phyloP scores from a whole-genome alignment of 2,329 filamentous ascomycete genomes.

The Tolypocladium nubicola region DNA sequence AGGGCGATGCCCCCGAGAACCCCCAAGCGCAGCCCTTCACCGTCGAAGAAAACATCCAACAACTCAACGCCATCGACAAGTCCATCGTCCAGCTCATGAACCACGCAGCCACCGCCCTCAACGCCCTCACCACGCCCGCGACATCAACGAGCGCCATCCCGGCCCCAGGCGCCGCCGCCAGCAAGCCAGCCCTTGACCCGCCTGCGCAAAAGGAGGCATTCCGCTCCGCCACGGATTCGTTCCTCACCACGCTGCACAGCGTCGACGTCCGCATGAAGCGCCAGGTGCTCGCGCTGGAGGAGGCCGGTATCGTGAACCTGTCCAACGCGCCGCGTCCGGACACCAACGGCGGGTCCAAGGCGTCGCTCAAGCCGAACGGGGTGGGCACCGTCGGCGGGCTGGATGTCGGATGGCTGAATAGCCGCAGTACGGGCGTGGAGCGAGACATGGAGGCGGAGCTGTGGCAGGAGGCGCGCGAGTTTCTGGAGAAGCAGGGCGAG shows the following conservation, averaged over 20 bases:
- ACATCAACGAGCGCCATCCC: slow-evolving; percentile 6
- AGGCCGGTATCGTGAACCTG: slow-evolving; percentile 61
- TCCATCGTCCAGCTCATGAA: slow-evolving; percentile 30
- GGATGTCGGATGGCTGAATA: slow-evolving; percentile 86
- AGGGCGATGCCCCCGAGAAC: slow-evolving; percentile 5
- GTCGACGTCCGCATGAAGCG: slow-evolving; percentile 63
- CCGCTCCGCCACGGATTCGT: slow-evolving; percentile 50
- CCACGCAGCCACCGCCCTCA: slow-evolving; percentile 36
- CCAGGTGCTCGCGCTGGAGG: slow-evolving; percentile 64
- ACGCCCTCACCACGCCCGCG: slow-evolving; percentile 28
- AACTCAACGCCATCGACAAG: slow-evolving; percentile 70
- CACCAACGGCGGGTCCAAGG: slow-evolving; percentile 24
- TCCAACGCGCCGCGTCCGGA: slow-evolving; percentile 21
- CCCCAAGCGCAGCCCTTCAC: slow-evolving; percentile 45
- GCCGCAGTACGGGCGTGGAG: slow-evolving; percentile 69
- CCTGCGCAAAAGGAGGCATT: slow-evolving; percentile 45
- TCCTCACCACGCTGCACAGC: slow-evolving; percentile 62
- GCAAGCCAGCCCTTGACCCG: slow-evolving; percentile 23
- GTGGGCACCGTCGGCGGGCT: slow-evolving; percentile 48
- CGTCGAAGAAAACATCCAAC: slow-evolving; percentile 66
- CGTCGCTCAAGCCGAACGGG: slow-evolving; percentile 42
- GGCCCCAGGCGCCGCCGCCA: slow-evolving; percentile 4
- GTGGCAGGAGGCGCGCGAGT: slow-evolving; percentile 39
- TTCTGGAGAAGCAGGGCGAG: slow-evolving; percentile 21
- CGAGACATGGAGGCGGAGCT: slow-evolving; percentile 77